Conservation (phyloP, 805 yeast genomes). For the Isabelozyma rhagii region DNA sequence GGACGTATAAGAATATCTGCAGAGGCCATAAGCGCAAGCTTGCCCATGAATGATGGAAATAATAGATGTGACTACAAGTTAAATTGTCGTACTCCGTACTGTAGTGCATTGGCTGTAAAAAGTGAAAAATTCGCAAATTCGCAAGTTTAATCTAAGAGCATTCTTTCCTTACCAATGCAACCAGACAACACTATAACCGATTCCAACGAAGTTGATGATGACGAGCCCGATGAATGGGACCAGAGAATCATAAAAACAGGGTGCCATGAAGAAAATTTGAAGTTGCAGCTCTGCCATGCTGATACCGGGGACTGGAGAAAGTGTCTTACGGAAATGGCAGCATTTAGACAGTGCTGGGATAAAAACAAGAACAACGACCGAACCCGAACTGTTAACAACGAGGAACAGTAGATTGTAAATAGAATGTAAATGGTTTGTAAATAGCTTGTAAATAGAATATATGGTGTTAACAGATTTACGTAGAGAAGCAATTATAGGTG, state of each 20-base stretch:
- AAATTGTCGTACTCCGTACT: no score
- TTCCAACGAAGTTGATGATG: conserved; percentile 18
- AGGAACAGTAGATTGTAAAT: conserved; percentile 2
- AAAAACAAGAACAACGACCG: conserved; percentile 52
- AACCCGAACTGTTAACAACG: conserved; percentile 35
- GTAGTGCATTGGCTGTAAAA: no score
- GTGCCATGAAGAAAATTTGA: conserved; percentile 39
- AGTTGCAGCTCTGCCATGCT: conserved; percentile 42
- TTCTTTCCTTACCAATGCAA: not conserved
- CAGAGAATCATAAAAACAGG: conserved; percentile 44
- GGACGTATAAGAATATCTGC: no score
- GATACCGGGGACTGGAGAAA: conserved; percentile 46
- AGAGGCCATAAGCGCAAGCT: not conserved
- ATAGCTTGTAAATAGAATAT: not conserved
- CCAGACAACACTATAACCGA: not conserved
- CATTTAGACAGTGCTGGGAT: conserved; percentile 64
- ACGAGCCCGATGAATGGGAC: conserved; percentile 47
- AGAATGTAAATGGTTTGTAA: not conserved
- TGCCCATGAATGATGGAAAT: not conserved
- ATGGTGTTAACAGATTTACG: no score
- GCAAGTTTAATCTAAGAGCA: not conserved
- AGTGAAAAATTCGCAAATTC: no score
- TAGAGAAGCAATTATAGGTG: no score
- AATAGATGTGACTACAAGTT: no score
- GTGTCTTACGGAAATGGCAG: conserved; percentile 45